phyloP scores from a whole-genome alignment of 176 grass and related monocot species.

The Phragmites australis region DNA sequence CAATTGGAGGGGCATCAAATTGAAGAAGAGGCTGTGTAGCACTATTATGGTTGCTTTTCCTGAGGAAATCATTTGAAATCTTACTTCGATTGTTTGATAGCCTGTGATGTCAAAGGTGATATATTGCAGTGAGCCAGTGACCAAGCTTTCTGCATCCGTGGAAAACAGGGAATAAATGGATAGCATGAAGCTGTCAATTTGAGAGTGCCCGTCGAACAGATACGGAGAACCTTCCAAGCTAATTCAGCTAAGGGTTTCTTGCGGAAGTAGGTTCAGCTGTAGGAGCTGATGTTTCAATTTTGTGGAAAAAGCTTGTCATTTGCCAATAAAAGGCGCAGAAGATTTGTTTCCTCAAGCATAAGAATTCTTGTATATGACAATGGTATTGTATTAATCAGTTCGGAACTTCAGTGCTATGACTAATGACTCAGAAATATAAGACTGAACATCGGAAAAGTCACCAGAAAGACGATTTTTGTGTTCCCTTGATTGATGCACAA shows the following conservation, averaged over 20 bases:
- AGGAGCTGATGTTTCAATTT: neutral
- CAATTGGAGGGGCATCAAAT: constrained; percentile 33
- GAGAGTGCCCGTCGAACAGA: neutral
- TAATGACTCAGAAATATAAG: constrained; percentile 1
- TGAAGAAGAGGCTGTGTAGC: neutral
- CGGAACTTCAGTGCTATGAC: neutral
- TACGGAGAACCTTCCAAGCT: neutral
- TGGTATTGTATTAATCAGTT: neutral
- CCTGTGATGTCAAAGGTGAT: neutral
- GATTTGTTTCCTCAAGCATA: no score
- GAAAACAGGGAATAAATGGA: neutral
- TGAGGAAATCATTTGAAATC: neutral
- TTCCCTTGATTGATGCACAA: neutral
- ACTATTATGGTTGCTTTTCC: neutral
- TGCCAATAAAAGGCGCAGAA: neutral
- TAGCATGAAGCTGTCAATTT: constrained; percentile 11
- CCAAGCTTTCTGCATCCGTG: constrained; percentile 8
- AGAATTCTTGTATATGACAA: neutral
- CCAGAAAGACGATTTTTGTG: neutral
- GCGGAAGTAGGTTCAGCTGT: neutral
- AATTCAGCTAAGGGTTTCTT: neutral
- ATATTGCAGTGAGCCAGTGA: constrained; percentile 27
- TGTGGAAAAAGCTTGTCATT: neutral
- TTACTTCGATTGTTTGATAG: neutral
- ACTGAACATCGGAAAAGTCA: neutral